Evolutionary conservation across 768 basidiomycete genomes (phyloP).

Genomic region (Russula earlei): DNA sequence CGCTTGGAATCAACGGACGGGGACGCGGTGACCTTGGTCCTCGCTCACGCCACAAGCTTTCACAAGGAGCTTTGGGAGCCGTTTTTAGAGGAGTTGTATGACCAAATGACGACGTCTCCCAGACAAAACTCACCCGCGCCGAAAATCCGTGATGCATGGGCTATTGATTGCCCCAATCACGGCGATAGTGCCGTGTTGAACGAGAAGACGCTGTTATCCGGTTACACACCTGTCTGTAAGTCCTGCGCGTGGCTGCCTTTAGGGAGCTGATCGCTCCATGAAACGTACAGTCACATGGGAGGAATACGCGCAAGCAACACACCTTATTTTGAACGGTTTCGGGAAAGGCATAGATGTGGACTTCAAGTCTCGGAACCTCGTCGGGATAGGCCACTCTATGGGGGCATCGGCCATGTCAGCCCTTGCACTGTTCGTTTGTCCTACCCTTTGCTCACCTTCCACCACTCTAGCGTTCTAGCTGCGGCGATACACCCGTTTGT

Average conservation of each 20-base stretch:
- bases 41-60: conserved; percentile 46
- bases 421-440: background rate
- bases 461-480: conserved; percentile 31
- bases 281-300: conserved; percentile 39
- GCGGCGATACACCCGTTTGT: conserved; percentile 34
- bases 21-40: conserved; percentile 39
- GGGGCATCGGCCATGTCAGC: conserved; percentile 39
- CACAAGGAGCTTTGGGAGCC: conserved; percentile 57
- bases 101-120: conserved; percentile 18
- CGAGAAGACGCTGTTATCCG: conserved; percentile 32
- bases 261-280: background rate
- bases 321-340: conserved; percentile 39
- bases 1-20: conserved; percentile 29
- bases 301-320: conserved; percentile 40
- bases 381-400: conserved; percentile 50
- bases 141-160: conserved; percentile 41
- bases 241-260: background rate
- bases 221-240: conserved; percentile 37
- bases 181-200: conserved; percentile 45
- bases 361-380: conserved; percentile 37
- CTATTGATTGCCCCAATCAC: conserved; percentile 46
- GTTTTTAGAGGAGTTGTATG: conserved; percentile 38
- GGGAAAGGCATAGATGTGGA: conserved; percentile 43
- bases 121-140: conserved; percentile 12
- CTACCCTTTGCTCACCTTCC: background rate